Evolutionary conservation across 768 basidiomycete genomes (phyloP).

Genomic region (Leccinum longicurvipes): DNA sequence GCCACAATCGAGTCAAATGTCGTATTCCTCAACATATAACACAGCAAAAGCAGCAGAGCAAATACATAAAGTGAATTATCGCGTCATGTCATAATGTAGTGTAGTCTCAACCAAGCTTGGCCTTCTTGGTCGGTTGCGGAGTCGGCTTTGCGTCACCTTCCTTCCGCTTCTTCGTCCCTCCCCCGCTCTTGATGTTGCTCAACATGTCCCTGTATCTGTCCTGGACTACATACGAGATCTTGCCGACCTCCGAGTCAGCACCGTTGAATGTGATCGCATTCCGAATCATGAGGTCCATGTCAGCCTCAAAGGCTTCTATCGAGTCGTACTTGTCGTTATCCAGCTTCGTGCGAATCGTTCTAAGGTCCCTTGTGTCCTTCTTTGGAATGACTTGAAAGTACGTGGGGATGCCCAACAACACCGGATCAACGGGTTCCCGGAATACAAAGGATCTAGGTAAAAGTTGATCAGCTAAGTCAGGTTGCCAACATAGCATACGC

Average conservation of each 20-base stretch:
- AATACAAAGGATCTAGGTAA: slow-evolving; percentile 66
- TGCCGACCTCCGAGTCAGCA: slow-evolving; percentile 72
- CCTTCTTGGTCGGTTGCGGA: slow-evolving; percentile 67
- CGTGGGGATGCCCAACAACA: slow-evolving; percentile 74
- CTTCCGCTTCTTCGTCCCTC: slow-evolving; percentile 67
- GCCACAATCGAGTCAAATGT: background rate
- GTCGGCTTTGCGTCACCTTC: slow-evolving; percentile 58
- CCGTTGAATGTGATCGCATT: slow-evolving; percentile 93
- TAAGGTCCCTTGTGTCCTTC: slow-evolving; percentile 84
- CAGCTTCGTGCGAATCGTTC: slow-evolving; percentile 76
- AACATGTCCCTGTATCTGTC: slow-evolving; percentile 55
- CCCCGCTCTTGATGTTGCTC: slow-evolving; percentile 39
- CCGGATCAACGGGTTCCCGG: slow-evolving; percentile 86
- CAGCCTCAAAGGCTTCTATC: slow-evolving; percentile 75
- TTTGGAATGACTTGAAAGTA: slow-evolving; percentile 85
- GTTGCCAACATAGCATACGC: slow-evolving; percentile 22
- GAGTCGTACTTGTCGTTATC: slow-evolving; percentile 81
- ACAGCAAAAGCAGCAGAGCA: slow-evolving; percentile 31
- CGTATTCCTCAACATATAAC: slow-evolving; percentile 18
- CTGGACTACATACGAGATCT: slow-evolving; percentile 48
- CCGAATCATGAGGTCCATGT: slow-evolving; percentile 81
- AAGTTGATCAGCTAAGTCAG: background rate
- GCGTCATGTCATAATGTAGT: slow-evolving; percentile 21
- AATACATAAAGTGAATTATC: slow-evolving; percentile 28
- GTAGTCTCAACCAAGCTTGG: slow-evolving; percentile 49